Evolutionary conservation across 176 grass and related monocot species (phyloP).

Genomic region (Zea mays): Zm-B73-REFERENCE-NAM-5.0 NC_050103.1:168237001-168237500

Average conservation of each 20-base stretch:
- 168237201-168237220: slow-evolving; percentile 13
- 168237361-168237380: slow-evolving; percentile 33
- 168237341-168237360: not conserved
- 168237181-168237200: not conserved
- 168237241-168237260: slow-evolving; percentile 99
- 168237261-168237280: slow-evolving; percentile 91
- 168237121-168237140: not conserved
- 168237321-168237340: not conserved
- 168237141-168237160: not conserved
- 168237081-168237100: not conserved
- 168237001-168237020: too few relatives aligned
- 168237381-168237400: slow-evolving; percentile 95
- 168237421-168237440: slow-evolving; percentile 92
- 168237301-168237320: not conserved
- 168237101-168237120: not conserved
- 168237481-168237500: slow-evolving; percentile 92
- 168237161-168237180: not conserved
- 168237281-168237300: slow-evolving; percentile 70
- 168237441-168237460: slow-evolving; percentile 94
- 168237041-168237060: too few relatives aligned
- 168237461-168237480: slow-evolving; percentile 91
- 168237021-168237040: too few relatives aligned
- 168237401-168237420: slow-evolving; percentile 88
- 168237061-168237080: too few relatives aligned
- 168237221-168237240: slow-evolving; percentile 86